These are phyloP conservation scores for Chrysoporthe deuterocubensis DNA, from an alignment of 2,329 filamentous ascomycete species.

Conservation along the genomic window DNA sequence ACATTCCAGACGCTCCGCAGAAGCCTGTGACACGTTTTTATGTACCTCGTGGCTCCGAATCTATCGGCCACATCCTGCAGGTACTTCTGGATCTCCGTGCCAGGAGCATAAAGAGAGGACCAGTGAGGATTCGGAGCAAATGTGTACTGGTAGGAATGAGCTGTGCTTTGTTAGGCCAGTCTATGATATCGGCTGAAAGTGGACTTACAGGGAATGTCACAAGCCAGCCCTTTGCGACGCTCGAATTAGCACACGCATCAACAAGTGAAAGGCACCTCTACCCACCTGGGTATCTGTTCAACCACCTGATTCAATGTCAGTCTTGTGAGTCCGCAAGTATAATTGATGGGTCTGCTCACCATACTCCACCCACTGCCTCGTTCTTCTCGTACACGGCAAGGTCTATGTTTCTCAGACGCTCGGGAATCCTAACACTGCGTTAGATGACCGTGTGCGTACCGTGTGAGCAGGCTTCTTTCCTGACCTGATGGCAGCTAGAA, in stretches of 20 bases:
- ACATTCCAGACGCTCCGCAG: slow-evolving; percentile 47
- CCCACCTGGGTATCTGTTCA: slow-evolving; percentile 41
- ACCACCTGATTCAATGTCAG: slow-evolving; percentile 33
- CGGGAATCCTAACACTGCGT: slow-evolving; percentile 36
- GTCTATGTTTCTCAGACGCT: slow-evolving; percentile 40
- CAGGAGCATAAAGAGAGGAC: slow-evolving; percentile 55
- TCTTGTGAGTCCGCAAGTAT: not conserved
- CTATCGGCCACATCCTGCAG: slow-evolving; percentile 51
- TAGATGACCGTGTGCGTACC: not conserved
- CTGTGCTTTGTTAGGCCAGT: slow-evolving; percentile 30
- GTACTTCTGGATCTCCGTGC: slow-evolving; percentile 53
- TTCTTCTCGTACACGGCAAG: slow-evolving; percentile 43
- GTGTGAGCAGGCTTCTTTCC: not conserved
- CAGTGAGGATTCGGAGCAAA: slow-evolving; percentile 60
- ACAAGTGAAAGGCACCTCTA: not conserved
- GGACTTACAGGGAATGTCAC: slow-evolving; percentile 43
- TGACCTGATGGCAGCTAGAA: slow-evolving; percentile 37
- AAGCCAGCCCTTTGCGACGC: slow-evolving; percentile 35
- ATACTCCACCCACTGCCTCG: slow-evolving; percentile 40
- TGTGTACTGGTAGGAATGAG: slow-evolving; percentile 60
- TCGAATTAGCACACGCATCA: slow-evolving; percentile 1
- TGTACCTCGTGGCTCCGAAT: slow-evolving; percentile 51
- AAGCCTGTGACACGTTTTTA: slow-evolving; percentile 49
- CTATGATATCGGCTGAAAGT: not conserved
- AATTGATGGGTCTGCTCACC: slow-evolving; percentile 32